Percentiles rank a stretch among this genome's conserved stretches.
phyloP scores from a whole-genome alignment of 495 filamentous ascomycete genomes.

The Podospora comata region DNA sequence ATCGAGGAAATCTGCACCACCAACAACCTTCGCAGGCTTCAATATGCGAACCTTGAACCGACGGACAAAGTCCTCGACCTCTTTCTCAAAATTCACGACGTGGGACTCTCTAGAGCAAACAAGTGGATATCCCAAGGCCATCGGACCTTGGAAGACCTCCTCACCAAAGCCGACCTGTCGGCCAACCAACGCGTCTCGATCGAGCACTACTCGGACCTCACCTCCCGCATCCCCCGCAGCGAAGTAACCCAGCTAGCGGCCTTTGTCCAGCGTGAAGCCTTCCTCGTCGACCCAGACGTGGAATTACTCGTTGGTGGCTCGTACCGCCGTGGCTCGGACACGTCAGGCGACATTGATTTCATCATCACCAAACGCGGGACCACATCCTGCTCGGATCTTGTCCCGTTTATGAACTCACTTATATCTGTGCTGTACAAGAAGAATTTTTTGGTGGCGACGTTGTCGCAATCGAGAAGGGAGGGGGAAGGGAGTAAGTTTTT shows the following conservation, averaged over 20 bases:
- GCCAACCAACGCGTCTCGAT: slow-evolving; percentile 75
- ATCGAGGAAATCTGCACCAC: slow-evolving; percentile 88
- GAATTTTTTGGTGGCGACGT: slow-evolving; percentile 56
- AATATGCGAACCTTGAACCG: slow-evolving; percentile 61
- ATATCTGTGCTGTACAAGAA: slow-evolving; percentile 57
- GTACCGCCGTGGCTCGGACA: slow-evolving; percentile 74
- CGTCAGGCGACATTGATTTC: slow-evolving; percentile 80
- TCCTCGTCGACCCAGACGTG: slow-evolving; percentile 54
- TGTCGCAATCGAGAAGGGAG: slow-evolving; percentile 36
- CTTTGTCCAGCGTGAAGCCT: slow-evolving; percentile 61
- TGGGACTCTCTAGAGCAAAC: slow-evolving; percentile 64
- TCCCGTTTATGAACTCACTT: slow-evolving; percentile 63
- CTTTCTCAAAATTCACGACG: slow-evolving; percentile 80
- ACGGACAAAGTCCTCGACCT: slow-evolving; percentile 58
- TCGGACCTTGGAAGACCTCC: slow-evolving; percentile 70
- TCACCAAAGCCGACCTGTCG: slow-evolving; percentile 61
- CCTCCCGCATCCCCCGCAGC: slow-evolving; percentile 71
- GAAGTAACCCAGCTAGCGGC: slow-evolving; percentile 72
- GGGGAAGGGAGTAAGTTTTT: slow-evolving; percentile 74
- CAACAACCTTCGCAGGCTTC: slow-evolving; percentile 68
- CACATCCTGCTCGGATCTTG: slow-evolving; percentile 55
- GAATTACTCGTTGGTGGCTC: slow-evolving; percentile 77
- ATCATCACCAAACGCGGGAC: slow-evolving; percentile 74
- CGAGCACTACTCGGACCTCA: slow-evolving; percentile 78
- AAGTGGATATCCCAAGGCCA: slow-evolving; percentile 79